Evolutionary conservation across 1,284 basidiomycete species (phyloP).

Genomic region (Ceratobasidium sp.): DNA sequence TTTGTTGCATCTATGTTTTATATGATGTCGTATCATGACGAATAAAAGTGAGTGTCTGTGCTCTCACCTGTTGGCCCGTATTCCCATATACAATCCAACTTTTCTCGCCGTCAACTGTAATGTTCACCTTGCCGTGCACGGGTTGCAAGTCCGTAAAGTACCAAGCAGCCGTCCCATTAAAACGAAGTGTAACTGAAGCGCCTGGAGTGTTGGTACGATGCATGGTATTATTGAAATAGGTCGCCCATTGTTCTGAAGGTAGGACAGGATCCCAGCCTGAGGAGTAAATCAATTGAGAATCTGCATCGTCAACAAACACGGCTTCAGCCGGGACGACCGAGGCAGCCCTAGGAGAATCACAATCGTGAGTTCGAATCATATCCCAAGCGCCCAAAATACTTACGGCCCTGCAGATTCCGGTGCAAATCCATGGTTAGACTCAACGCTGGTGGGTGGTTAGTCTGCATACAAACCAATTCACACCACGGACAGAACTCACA

Average conservation of each 20-base stretch:
- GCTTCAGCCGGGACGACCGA: conserved; percentile 15
- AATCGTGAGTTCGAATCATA: not conserved
- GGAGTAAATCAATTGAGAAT: not conserved
- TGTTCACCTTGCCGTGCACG: conserved; percentile 5
- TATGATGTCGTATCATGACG: not conserved
- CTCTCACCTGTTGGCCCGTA: conserved; percentile 9
- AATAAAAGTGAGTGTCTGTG: not conserved
- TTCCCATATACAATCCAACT: conserved; percentile 10
- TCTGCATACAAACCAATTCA: not conserved
- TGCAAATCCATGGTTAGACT: conserved; percentile 25
- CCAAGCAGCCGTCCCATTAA: conserved; percentile 26
- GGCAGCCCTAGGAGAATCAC: not conserved
- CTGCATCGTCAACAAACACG: conserved; percentile 17
- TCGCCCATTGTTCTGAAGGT: conserved; percentile 4
- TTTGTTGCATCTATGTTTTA: conserved; percentile 7
- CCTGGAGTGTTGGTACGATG: conserved; percentile 14
- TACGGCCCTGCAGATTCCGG: conserved; percentile 14
- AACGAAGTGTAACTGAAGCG: conserved; percentile 9
- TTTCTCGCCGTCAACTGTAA: not conserved
- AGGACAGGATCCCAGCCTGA: conserved; percentile 26
- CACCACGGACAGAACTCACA: not conserved
- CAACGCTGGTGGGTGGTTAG: not conserved
- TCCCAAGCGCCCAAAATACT: not conserved
- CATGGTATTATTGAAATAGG: conserved; percentile 24
- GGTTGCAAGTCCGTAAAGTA: conserved; percentile 25